Percentiles rank a stretch among this genome's conserved stretches.
phyloP scores from a whole-genome alignment of 441 rosid genomes.

The Adansonia rubrostipa region DNA sequence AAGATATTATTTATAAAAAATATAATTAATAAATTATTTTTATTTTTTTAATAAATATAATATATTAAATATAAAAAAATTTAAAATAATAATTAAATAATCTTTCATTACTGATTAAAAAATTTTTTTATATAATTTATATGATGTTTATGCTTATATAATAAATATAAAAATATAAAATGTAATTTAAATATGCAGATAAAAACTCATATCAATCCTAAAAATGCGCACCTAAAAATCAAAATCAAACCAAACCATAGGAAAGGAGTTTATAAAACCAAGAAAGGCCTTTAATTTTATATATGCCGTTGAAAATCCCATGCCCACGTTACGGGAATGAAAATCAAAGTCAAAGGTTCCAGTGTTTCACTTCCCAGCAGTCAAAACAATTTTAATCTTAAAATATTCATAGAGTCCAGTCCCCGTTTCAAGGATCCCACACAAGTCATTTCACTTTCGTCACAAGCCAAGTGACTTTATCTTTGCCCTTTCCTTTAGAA shows the following conservation, averaged over 20 bases:
- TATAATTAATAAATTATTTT: too few species aligned
- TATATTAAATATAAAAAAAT: too few species aligned
- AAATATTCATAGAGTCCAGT: background rate
- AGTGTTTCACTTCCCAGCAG: background rate
- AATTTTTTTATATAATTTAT: too few species aligned
- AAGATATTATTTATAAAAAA: too few species aligned
- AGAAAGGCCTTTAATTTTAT: background rate
- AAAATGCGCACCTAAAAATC: background rate
- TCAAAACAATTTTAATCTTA: slow-evolving; percentile 16
- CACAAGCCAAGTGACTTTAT: slow-evolving; percentile 34
- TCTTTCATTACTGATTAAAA: too few species aligned
- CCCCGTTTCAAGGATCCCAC: slow-evolving; percentile 20
- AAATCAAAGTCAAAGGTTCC: slow-evolving; percentile 18
- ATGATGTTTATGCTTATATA: too few species aligned
- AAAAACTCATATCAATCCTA: too few species aligned
- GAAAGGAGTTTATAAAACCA: too few species aligned
- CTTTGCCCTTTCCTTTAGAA: background rate
- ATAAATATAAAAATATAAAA: too few species aligned
- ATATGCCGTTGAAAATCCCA: background rate
- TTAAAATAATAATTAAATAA: too few species aligned
- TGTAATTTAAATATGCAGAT: too few species aligned
- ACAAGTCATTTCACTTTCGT: slow-evolving; percentile 7
- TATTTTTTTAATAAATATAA: too few species aligned
- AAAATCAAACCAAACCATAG: background rate
- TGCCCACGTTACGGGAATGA: background rate